phyloP scores from a whole-genome alignment of 164 flowering plant species.

The Saururus chinensis region DNA sequence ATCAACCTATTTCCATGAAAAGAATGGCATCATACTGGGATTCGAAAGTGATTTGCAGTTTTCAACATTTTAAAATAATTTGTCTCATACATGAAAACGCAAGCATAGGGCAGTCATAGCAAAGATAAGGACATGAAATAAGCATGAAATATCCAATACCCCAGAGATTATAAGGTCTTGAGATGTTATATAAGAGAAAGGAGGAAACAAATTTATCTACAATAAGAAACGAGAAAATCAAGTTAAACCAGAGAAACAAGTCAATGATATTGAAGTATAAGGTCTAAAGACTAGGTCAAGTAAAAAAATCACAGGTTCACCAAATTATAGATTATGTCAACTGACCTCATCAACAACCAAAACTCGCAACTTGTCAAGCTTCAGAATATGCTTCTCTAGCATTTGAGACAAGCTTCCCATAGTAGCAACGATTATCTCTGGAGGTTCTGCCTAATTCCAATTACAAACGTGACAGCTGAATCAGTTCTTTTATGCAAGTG shows the following conservation, averaged over 20 bases:
- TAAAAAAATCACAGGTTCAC: neutral
- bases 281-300: neutral
- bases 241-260: neutral
- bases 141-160: too few relatives aligned
- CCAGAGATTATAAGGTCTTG: too few relatives aligned
- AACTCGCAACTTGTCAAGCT: constrained; percentile 56
- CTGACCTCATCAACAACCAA: constrained; percentile 89
- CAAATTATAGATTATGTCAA: neutral
- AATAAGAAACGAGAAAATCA: too few relatives aligned
- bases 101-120: neutral
- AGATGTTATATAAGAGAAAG: neutral
- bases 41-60: neutral
- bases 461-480: neutral
- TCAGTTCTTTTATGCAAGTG: too few relatives aligned
- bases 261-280: neutral
- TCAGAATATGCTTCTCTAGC: constrained; percentile 61
- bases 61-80: neutral
- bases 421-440: constrained; percentile 78
- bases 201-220: neutral
- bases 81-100: neutral
- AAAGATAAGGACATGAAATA: too few relatives aligned
- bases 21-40: neutral
- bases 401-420: constrained; percentile 68
- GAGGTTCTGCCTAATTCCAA: constrained; percentile 71
- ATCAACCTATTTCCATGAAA: constrained; percentile 55